These are phyloP conservation scores for Yamadazyma trypodendri DNA, from an alignment of 1,139 yeast species.

Conservation along the genomic window DNA sequence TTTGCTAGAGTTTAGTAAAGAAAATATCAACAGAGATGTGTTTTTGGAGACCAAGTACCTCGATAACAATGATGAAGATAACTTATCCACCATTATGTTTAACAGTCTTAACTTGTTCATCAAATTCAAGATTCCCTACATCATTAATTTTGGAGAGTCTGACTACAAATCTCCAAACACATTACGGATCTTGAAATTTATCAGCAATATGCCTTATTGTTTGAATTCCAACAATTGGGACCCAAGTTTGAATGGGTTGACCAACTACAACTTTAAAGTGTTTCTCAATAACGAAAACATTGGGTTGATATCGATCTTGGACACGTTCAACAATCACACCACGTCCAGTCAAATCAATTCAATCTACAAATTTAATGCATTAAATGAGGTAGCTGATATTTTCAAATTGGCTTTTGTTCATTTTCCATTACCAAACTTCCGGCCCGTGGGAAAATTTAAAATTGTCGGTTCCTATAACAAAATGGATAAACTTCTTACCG, in stretches of 20 bases:
- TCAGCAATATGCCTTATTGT: conserved; percentile 39
- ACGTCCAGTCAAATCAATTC: conserved; percentile 33
- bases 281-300: conserved; percentile 14
- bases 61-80: neutral
- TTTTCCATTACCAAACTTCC: conserved; percentile 50
- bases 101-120: conserved; percentile 39
- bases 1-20: conserved; percentile 16
- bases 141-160: conserved; percentile 43
- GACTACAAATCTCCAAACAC: conserved; percentile 14
- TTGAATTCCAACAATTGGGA: conserved; percentile 4
- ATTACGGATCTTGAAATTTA: conserved; percentile 16
- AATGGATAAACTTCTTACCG: conserved; percentile 37
- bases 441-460: conserved; percentile 49
- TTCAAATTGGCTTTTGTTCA: conserved; percentile 48
- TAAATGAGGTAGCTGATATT: conserved; percentile 9
- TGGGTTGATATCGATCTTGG: conserved; percentile 34
- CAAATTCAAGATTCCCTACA: conserved; percentile 28
- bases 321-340: conserved; percentile 29
- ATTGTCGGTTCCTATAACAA: conserved; percentile 51
- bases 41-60: conserved; percentile 21
- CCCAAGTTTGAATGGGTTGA: conserved; percentile 31
- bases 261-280: conserved; percentile 35
- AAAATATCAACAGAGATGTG: conserved; percentile 5
- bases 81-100: conserved; percentile 24
- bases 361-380: conserved; percentile 23